A percentile compares a stretch with the other conserved stretches of the same genome.
Conservation (phyloP, 2,329 filamentous ascomycete genomes). For the Diplodia intermedia region DNA sequence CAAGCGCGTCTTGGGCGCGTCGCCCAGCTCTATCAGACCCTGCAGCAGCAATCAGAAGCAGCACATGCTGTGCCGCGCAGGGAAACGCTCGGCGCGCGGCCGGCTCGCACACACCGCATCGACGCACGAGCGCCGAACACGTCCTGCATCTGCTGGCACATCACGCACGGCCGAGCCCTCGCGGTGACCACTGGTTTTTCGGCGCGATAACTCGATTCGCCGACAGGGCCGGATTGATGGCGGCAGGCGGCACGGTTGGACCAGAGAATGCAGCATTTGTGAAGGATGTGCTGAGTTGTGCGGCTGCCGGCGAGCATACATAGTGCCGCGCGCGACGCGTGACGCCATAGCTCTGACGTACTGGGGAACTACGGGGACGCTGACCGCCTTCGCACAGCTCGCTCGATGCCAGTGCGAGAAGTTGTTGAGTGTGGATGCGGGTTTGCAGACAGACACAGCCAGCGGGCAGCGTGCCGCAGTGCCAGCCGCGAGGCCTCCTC, state of each 20-base stretch:
- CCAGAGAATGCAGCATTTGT: constrained; percentile 6
- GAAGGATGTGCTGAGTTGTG: constrained; percentile 28
- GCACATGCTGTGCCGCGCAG: constrained; percentile 9
- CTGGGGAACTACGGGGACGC: constrained; percentile 25
- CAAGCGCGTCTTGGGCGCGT: constrained; percentile 14
- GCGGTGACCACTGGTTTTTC: constrained; percentile 1
- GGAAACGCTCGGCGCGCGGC: constrained; percentile 23
- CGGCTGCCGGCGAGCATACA: background rate
- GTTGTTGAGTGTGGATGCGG: background rate
- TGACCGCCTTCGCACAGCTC: constrained; percentile 20
- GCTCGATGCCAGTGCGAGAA: background rate
- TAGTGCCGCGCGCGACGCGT: background rate
- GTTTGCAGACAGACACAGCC: background rate
- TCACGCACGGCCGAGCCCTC: constrained; percentile 19
- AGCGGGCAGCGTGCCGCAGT: background rate
- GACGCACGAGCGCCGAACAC: constrained; percentile 31
- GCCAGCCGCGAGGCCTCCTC: background rate
- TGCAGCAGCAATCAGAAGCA: constrained; percentile 16
- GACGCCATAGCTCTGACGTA: constrained; percentile 17
- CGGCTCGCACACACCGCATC: constrained; percentile 31
- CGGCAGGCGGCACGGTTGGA: background rate
- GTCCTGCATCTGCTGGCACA: constrained; percentile 30
- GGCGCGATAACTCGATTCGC: constrained; percentile 14
- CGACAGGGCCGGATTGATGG: background rate
- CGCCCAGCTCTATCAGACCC: constrained; percentile 21